Percentiles rank a stretch among this genome's conserved stretches.
phyloP scores from a whole-genome alignment of 1,284 basidiomycete genomes.

The Cutaneotrichosporon mucoides region DNA sequence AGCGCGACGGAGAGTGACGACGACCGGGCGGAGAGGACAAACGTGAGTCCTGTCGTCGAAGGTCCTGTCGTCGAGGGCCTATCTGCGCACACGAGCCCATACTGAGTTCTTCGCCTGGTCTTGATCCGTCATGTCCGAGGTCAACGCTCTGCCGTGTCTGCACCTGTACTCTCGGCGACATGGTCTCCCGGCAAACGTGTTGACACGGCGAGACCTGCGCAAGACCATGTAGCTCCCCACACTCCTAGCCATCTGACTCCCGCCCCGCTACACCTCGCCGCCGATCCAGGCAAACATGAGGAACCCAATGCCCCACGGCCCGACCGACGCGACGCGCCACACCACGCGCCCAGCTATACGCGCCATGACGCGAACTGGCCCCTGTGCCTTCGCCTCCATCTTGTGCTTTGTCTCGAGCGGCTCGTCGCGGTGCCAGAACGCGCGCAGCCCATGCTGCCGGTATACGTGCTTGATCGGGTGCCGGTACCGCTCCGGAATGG shows the following conservation, averaged over 20 bases:
- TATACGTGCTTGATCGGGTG: slow-evolving; percentile 15
- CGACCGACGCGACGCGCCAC: slow-evolving; percentile 44
- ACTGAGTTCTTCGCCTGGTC: too few relatives aligned
- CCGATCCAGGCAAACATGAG: slow-evolving; percentile 48
- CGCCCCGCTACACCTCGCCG: slow-evolving; percentile 37
- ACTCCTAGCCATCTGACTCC: too few relatives aligned
- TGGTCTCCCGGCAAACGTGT: too few relatives aligned
- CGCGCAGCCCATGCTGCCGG: slow-evolving; percentile 24
- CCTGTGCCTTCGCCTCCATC: background rate
- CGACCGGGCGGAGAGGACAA: too few relatives aligned
- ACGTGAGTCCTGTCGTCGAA: too few relatives aligned
- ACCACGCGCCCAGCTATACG: slow-evolving; percentile 27
- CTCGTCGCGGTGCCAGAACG: slow-evolving; percentile 29
- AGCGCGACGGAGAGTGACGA: too few relatives aligned
- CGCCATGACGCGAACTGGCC: background rate
- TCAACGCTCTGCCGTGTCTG: too few relatives aligned
- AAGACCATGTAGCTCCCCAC: background rate
- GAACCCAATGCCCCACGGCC: slow-evolving; percentile 49
- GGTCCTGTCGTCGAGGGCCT: too few relatives aligned
- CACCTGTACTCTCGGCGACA: too few relatives aligned
- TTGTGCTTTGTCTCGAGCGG: slow-evolving; percentile 3
- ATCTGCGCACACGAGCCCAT: too few relatives aligned
- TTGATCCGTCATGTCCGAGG: too few relatives aligned
- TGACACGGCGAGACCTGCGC: too few relatives aligned
- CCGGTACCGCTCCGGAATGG: slow-evolving; percentile 1